Conservation (phyloP, 2,329 filamentous ascomycete genomes). For the Aspergillus amoenus region DNA sequence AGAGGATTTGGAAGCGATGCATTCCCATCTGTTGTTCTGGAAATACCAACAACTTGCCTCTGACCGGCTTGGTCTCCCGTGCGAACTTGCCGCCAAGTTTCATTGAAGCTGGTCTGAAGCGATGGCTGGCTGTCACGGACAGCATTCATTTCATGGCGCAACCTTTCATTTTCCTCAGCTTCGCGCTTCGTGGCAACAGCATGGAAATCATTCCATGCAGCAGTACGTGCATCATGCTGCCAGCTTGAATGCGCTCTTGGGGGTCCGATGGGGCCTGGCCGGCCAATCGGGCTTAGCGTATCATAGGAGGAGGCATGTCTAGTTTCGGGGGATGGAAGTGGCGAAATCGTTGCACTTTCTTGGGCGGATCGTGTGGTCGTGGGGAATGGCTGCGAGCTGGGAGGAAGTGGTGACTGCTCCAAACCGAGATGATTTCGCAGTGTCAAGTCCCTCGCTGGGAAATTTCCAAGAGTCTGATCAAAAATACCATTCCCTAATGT, state of each 20-base stretch:
- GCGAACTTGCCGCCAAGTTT: conserved; percentile 49
- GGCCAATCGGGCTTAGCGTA: conserved; percentile 39
- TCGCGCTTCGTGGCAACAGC: conserved; percentile 40
- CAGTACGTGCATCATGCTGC: conserved; percentile 32
- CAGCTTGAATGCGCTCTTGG: conserved; percentile 37
- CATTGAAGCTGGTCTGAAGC: conserved; percentile 39
- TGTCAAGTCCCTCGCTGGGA: conserved; percentile 45
- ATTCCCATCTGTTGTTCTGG: conserved; percentile 31
- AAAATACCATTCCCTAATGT: conserved; percentile 65
- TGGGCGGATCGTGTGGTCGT: conserved; percentile 30
- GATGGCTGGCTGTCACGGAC: conserved; percentile 37
- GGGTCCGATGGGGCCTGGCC: conserved; percentile 48
- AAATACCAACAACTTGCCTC: conserved; percentile 38
- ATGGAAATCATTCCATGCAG: conserved; percentile 48
- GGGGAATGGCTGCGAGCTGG: conserved; percentile 32
- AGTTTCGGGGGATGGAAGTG: conserved; percentile 41
- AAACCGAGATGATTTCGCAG: conserved; percentile 43
- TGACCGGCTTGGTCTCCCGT: conserved; percentile 41
- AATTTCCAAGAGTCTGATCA: conserved; percentile 52
- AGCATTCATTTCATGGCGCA: conserved; percentile 40
- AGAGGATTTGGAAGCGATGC: conserved; percentile 32
- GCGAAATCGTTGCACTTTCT: conserved; percentile 34
- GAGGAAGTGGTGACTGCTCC: conserved; percentile 39
- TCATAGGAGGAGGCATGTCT: conserved; percentile 39
- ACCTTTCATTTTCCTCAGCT: conserved; percentile 40